A percentile compares a stretch with the other conserved stretches of the same genome.
Conservation (phyloP, 768 basidiomycete genomes). For the Suillus weaverae region DNA sequence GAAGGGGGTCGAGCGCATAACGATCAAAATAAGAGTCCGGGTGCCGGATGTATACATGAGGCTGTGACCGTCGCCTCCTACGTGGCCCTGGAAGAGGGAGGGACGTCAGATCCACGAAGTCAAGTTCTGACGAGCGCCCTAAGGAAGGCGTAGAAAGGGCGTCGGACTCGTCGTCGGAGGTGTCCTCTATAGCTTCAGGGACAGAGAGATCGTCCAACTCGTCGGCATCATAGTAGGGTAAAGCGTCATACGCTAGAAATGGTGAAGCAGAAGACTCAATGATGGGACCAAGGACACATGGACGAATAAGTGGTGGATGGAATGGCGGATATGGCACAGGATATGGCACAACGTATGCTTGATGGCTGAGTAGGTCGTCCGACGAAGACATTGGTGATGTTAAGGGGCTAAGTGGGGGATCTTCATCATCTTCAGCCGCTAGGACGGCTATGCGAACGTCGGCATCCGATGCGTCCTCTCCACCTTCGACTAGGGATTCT, state of each 20-base stretch:
- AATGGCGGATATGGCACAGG: slow-evolving; percentile 68
- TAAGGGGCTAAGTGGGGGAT: slow-evolving; percentile 55
- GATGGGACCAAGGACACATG: slow-evolving; percentile 49
- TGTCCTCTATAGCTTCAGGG: slow-evolving; percentile 82
- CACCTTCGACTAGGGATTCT: slow-evolving; percentile 70
- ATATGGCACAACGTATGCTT: slow-evolving; percentile 53
- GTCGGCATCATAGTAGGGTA: slow-evolving; percentile 63
- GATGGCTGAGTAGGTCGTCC: slow-evolving; percentile 64
- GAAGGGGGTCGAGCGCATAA: slow-evolving; percentile 71
- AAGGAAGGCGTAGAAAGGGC: slow-evolving; percentile 61
- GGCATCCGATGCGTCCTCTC: slow-evolving; percentile 53
- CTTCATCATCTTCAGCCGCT: slow-evolving; percentile 63
- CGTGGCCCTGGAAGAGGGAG: slow-evolving; percentile 51
- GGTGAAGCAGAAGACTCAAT: slow-evolving; percentile 42
- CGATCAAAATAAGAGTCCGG: slow-evolving; percentile 60
- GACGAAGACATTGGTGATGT: slow-evolving; percentile 76
- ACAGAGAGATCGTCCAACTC: slow-evolving; percentile 69
- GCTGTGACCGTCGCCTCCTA: slow-evolving; percentile 44
- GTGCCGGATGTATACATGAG: slow-evolving; percentile 63
- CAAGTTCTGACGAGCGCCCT: slow-evolving; percentile 57
- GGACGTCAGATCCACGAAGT: slow-evolving; percentile 51
- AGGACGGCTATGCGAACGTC: slow-evolving; percentile 48
- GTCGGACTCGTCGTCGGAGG: slow-evolving; percentile 85
- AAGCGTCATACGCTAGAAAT: slow-evolving; percentile 45
- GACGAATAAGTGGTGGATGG: slow-evolving; percentile 55